A percentile compares a stretch with the other conserved stretches of the same genome.
phyloP scores from a whole-genome alignment of 768 basidiomycete species.

The Chlorophyllum brunneum region DNA sequence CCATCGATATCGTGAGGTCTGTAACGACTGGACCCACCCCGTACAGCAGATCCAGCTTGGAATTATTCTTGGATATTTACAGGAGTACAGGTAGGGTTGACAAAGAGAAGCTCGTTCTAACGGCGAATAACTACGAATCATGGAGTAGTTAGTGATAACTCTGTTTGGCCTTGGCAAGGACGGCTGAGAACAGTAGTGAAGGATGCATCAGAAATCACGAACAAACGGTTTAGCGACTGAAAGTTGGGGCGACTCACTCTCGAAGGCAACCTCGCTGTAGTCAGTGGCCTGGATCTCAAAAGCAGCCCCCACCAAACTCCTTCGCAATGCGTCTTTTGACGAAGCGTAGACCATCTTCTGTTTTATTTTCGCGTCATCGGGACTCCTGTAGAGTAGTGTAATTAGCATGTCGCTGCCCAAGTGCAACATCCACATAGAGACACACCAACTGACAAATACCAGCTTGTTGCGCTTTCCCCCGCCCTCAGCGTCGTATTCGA shows the following conservation, averaged over 20 bases:
- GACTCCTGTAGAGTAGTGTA: slow-evolving; percentile 58
- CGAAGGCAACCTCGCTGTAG: slow-evolving; percentile 63
- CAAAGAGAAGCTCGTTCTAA: neutral
- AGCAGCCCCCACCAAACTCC: slow-evolving; percentile 68
- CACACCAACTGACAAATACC: slow-evolving; percentile 81
- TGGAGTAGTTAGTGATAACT: neutral
- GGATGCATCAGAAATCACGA: neutral
- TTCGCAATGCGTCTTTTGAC: slow-evolving; percentile 78
- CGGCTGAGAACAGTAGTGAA: slow-evolving; percentile 14
- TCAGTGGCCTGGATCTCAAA: slow-evolving; percentile 88
- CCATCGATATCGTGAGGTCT: too few species aligned
- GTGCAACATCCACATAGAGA: slow-evolving; percentile 17
- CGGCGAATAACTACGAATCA: neutral
- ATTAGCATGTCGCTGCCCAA: neutral
- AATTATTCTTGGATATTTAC: too few species aligned
- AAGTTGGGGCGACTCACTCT: slow-evolving; percentile 69
- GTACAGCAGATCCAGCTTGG: too few species aligned
- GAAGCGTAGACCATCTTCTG: slow-evolving; percentile 93
- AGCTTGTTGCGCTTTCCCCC: slow-evolving; percentile 86
- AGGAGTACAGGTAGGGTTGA: too few species aligned
- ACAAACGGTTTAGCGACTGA: neutral
- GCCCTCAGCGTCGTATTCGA: slow-evolving; percentile 72
- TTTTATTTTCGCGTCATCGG: slow-evolving; percentile 81
- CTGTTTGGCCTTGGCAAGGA: slow-evolving; percentile 25
- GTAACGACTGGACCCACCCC: too few species aligned